These are phyloP conservation scores for Cylindrotheca closterium DNA, from an alignment of 108 stramenopile genomes.

Conservation along the genomic window DNA sequence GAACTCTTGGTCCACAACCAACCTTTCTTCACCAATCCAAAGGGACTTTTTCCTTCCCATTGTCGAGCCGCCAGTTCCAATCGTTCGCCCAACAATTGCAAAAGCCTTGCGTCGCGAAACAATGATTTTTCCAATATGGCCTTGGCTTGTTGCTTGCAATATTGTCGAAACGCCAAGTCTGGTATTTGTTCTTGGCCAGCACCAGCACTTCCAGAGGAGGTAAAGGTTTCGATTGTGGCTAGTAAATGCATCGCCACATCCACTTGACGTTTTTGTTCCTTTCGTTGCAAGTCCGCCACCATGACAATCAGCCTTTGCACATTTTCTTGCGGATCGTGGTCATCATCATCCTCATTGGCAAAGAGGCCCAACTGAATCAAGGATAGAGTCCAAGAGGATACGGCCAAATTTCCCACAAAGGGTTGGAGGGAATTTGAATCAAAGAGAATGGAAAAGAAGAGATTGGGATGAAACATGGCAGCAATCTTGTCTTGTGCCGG, in stretches of 20 bases:
- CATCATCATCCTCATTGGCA: neutral
- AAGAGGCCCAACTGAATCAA: neutral
- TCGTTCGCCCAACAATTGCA: constrained; percentile 11
- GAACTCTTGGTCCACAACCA: constrained; percentile 2
- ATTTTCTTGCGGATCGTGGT: neutral
- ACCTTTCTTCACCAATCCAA: neutral
- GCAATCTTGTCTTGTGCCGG: neutral
- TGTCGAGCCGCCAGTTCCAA: neutral
- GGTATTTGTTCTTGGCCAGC: constrained; percentile 2
- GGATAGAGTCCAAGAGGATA: constrained; percentile 14
- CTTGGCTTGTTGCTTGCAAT: constrained; percentile 15
- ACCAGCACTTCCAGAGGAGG: too few species aligned
- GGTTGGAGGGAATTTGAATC: constrained; percentile 29
- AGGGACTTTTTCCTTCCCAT: neutral
- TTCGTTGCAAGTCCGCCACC: neutral
- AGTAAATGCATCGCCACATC: constrained; percentile 44
- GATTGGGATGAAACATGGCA: constrained; percentile 23
- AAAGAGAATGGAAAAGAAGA: constrained; percentile 46
- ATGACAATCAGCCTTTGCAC: neutral
- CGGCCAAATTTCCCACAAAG: constrained; percentile 42
- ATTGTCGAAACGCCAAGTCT: constrained; percentile 11
- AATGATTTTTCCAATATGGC: neutral
- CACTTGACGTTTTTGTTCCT: constrained; percentile 20
- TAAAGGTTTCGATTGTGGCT: constrained; percentile 23
- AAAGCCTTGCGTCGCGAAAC: neutral